These are phyloP conservation scores for Alloascoidea africana DNA, from an alignment of 805 yeast species.

Conservation along the genomic window DNA sequence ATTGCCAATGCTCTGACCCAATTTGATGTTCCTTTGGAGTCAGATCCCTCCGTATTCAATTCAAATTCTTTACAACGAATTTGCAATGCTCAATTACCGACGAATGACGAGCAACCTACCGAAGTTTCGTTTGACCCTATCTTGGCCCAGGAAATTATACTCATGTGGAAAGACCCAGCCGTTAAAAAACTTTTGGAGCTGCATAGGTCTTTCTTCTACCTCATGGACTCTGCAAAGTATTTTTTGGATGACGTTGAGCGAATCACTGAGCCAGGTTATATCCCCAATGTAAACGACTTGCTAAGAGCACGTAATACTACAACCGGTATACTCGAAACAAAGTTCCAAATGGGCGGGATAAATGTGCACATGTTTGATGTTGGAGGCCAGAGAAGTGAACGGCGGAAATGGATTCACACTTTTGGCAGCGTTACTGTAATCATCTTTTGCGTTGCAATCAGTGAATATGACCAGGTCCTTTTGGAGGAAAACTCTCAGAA, in stretches of 20 bases:
- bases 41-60: no score
- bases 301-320: conserved; percentile 84
- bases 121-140: no score
- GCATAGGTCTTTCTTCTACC: no score
- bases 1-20: conserved; percentile 51
- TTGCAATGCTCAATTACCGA: no score
- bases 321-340: conserved; percentile 78
- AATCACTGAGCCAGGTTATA: conserved; percentile 41
- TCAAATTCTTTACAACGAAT: no score
- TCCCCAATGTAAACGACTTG: conserved; percentile 66
- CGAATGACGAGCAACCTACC: no score
- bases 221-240: no score
- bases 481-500: conserved; percentile 58
- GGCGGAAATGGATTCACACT: conserved; percentile 95
- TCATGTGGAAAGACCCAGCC: no score
- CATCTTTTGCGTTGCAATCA: conserved; percentile 80
- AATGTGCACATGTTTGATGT: conserved; percentile 65
- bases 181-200: no score
- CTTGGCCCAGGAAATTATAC: no score
- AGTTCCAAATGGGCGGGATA: conserved; percentile 57
- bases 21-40: conserved; percentile 20
- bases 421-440: conserved; percentile 85
- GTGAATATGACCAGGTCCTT: conserved; percentile 81
- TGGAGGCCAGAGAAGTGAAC: conserved; percentile 92
- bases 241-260: conserved; percentile 55